Evolutionary conservation across 2,329 filamentous ascomycete species (phyloP).

Genomic region (Alternaria brassicae): DNA sequence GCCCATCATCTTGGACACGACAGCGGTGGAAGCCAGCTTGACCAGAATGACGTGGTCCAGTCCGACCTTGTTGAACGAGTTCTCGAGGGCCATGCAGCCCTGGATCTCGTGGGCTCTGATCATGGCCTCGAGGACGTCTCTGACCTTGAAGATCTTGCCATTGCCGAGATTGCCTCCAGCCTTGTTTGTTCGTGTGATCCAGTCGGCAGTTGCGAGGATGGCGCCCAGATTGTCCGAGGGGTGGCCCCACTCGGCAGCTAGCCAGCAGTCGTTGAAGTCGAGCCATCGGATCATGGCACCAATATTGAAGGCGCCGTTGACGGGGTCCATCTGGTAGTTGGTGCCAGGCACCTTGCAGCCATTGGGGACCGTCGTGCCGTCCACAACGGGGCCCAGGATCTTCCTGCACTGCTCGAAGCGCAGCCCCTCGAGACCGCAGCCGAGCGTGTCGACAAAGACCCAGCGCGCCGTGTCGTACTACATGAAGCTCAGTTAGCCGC

Average conservation of each 20-base stretch:
- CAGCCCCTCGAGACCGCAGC: slow-evolving; percentile 94
- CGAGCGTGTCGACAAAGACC: slow-evolving; percentile 95
- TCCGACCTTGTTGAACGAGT: slow-evolving; percentile 98
- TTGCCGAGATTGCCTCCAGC: slow-evolving; percentile 76
- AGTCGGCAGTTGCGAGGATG: slow-evolving; percentile 95
- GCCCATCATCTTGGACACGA: slow-evolving; percentile 94
- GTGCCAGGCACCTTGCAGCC: slow-evolving; percentile 92
- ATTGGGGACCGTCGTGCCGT: slow-evolving; percentile 89
- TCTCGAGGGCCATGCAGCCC: slow-evolving; percentile 93
- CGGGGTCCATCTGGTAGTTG: slow-evolving; percentile 90
- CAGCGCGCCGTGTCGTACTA: slow-evolving; percentile 95
- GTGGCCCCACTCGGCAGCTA: slow-evolving; percentile 98
- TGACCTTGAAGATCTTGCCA: slow-evolving; percentile 83
- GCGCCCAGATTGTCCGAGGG: slow-evolving; percentile 97
- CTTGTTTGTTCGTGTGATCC: slow-evolving; percentile 93
- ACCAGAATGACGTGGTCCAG: slow-evolving; percentile 97
- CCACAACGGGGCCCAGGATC: slow-evolving; percentile 88
- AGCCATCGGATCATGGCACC: slow-evolving; percentile 99
- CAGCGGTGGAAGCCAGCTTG: slow-evolving; percentile 94
- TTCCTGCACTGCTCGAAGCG: slow-evolving; percentile 96
- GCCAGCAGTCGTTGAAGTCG: slow-evolving; percentile 99
- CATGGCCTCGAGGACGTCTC: slow-evolving; percentile 94
- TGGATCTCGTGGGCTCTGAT: slow-evolving; percentile 99
- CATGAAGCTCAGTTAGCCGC: slow-evolving; percentile 24
- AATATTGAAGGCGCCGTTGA: slow-evolving; percentile 98